Evolutionary conservation across 1,139 yeast genomes (phyloP).

Genomic region (Saccharomyces pastorianus): DNA sequence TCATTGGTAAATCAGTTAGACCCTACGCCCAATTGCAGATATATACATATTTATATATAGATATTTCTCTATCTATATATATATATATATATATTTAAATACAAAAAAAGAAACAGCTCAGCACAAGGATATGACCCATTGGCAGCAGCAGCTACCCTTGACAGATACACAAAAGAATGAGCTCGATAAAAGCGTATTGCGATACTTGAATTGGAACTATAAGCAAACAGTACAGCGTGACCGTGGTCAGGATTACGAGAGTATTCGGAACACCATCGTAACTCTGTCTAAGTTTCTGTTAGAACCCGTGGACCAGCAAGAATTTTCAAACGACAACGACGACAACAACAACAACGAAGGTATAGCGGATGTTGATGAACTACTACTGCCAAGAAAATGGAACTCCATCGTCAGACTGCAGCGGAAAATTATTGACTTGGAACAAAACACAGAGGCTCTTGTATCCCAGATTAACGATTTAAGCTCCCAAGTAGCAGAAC

Average conservation of each 20-base stretch:
- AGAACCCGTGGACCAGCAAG: neutral
- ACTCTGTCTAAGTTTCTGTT: neutral
- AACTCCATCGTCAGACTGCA: constrained; percentile 75
- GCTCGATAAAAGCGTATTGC: constrained; percentile 48
- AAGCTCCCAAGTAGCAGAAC: constrained; percentile 17
- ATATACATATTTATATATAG: neutral
- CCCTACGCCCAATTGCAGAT: neutral
- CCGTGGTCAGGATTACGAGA: neutral
- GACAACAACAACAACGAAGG: neutral
- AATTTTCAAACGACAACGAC: neutral
- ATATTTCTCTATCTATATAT: no score
- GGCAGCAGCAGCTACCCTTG: constrained; percentile 23
- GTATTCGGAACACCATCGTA: constrained; percentile 9
- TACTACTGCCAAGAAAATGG: constrained; percentile 77
- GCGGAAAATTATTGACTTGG: constrained; percentile 57
- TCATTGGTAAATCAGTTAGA: neutral
- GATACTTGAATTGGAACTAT: constrained; percentile 33
- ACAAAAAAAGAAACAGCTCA: no score
- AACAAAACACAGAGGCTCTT: constrained; percentile 20
- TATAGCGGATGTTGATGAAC: constrained; percentile 16
- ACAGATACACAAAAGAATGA: constrained; percentile 46
- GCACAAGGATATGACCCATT: neutral
- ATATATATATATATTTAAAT: no score
- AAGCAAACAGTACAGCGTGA: neutral
- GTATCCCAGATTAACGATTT: neutral